These are phyloP conservation scores for Inga laurina DNA, from an alignment of 306 rosid species.

Conservation along the genomic window DNA sequence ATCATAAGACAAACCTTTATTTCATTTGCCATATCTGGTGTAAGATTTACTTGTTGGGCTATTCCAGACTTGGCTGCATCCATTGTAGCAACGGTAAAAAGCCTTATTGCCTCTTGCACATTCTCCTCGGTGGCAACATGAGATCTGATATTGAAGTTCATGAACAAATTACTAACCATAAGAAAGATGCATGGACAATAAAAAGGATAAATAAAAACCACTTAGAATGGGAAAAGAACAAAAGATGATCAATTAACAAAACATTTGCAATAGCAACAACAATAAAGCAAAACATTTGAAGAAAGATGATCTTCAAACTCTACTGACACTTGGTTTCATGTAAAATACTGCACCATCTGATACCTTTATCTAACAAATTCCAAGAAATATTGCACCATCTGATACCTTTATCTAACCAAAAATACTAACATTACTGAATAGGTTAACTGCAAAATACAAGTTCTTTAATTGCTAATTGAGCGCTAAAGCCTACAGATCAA, in stretches of 20 bases:
- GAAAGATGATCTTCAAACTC: background rate
- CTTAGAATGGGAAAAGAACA: background rate
- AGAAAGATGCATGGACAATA: slow-evolving; percentile 20
- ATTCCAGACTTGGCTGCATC: slow-evolving; percentile 96
- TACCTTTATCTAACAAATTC: background rate
- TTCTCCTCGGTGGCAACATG: slow-evolving; percentile 78
- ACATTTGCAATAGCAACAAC: background rate
- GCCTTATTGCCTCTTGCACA: slow-evolving; percentile 89
- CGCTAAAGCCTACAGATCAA: background rate
- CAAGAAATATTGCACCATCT: background rate
- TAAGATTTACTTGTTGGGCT: slow-evolving; percentile 82
- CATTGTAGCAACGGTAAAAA: slow-evolving; percentile 90
- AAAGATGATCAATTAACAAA: background rate
- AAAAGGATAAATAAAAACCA: slow-evolving; percentile 13
- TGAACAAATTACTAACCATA: background rate
- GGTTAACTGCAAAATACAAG: background rate
- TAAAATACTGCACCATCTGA: background rate
- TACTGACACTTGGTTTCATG: background rate
- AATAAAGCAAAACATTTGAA: slow-evolving; percentile 1
- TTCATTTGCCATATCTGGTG: slow-evolving; percentile 87
- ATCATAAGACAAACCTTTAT: slow-evolving; percentile 66
- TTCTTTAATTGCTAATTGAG: background rate
- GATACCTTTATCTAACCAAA: background rate
- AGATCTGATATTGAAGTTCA: slow-evolving; percentile 52
- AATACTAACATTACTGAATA: background rate